Evolutionary conservation across 2,329 filamentous ascomycete genomes (phyloP).

Genomic region (Cladophialophora exuberans): DNA sequence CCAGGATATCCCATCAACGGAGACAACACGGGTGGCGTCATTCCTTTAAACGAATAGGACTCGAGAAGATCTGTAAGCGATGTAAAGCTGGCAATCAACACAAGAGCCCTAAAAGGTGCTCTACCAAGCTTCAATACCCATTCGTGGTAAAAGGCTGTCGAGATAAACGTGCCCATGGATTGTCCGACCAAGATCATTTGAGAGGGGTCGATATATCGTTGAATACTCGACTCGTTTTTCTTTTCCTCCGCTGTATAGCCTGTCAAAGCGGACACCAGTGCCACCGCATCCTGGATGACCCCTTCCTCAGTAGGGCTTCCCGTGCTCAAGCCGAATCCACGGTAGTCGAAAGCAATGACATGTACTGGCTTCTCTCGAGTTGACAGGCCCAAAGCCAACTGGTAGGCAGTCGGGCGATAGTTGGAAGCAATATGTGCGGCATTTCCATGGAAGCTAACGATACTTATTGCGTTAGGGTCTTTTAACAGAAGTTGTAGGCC

Average conservation of each 20-base stretch:
- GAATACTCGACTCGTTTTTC: background rate
- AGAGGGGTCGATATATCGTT: constrained; percentile 61
- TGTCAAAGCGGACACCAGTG: constrained; percentile 68
- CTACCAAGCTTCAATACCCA: constrained; percentile 55
- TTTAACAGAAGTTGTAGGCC: constrained; percentile 56
- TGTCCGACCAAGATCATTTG: constrained; percentile 84
- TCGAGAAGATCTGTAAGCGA: constrained; percentile 72
- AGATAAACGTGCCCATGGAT: constrained; percentile 84
- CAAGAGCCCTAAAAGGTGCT: constrained; percentile 74
- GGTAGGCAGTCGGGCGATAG: constrained; percentile 75
- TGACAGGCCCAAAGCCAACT: constrained; percentile 72
- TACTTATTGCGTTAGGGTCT: constrained; percentile 55
- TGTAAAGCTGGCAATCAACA: constrained; percentile 80
- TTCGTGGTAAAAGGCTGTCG: constrained; percentile 62
- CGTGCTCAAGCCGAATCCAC: constrained; percentile 64
- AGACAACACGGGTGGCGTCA: constrained; percentile 73
- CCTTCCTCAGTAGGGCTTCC: constrained; percentile 81
- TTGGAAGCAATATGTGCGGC: constrained; percentile 83
- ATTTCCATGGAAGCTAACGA: constrained; percentile 67
- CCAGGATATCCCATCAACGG: constrained; percentile 71
- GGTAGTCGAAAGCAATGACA: constrained; percentile 79
- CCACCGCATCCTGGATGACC: constrained; percentile 75
- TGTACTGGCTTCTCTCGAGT: constrained; percentile 66
- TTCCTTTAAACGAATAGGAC: constrained; percentile 76
- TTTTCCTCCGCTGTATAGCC: constrained; percentile 28